phyloP scores from a whole-genome alignment of 2,329 filamentous ascomycete genomes.

The Xylaria sp. region DNA sequence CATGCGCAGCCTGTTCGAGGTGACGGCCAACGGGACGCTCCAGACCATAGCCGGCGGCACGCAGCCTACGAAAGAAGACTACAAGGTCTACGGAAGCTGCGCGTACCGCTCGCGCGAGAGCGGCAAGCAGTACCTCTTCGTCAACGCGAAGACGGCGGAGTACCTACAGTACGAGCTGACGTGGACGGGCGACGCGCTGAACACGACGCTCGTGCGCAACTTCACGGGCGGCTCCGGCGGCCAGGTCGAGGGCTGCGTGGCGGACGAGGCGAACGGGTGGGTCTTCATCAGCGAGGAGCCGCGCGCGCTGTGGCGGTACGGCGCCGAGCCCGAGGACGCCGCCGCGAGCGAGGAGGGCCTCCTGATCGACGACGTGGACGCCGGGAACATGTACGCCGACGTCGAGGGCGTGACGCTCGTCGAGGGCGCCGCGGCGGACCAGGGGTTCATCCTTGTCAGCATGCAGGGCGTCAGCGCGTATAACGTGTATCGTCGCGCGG shows the following conservation, averaged over 20 bases:
- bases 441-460: conserved; percentile 55
- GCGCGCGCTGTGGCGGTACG: conserved; percentile 54
- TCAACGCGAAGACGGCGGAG: conserved; percentile 56
- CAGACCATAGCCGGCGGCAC: conserved; percentile 46
- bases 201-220: conserved; percentile 51
- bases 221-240: conserved; percentile 55
- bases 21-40: conserved; percentile 49
- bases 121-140: conserved; percentile 55
- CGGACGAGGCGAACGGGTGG: conserved; percentile 54
- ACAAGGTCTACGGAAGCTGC: conserved; percentile 55
- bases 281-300: conserved; percentile 57
- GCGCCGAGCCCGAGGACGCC: conserved; percentile 49
- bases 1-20: conserved; percentile 49
- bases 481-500: conserved; percentile 52
- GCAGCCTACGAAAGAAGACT: conserved; percentile 49
- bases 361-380: conserved; percentile 47
- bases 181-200: conserved; percentile 44
- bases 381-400: conserved; percentile 52
- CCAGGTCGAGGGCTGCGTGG: conserved; percentile 58
- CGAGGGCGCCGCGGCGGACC: conserved; percentile 44
- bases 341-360: conserved; percentile 39
- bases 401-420: conserved; percentile 58
- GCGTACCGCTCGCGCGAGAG: conserved; percentile 51
- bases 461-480: conserved; percentile 57
- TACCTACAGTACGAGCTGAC: conserved; percentile 57